Base-by-base conservation (phyloP, 805 yeast genomes). In the Monosporozyma unispora region DNA sequence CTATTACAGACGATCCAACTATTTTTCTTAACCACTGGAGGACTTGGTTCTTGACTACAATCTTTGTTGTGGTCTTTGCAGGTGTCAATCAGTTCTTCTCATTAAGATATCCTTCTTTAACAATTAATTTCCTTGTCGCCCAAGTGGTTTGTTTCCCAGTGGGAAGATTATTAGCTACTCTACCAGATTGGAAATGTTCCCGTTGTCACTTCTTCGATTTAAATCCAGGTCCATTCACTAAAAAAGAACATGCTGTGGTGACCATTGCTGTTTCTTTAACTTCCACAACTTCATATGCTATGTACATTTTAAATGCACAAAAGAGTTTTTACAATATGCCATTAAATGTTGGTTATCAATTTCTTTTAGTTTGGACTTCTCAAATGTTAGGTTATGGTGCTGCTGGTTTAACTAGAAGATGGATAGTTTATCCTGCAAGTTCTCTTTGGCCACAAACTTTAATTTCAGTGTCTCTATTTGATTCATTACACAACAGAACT, bases 341-440 rank as follows among this genome's bases (percentile, higher is more conserved):
- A 51, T 72, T 71, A 47, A 78, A 77, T 37, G 56, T 51, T 6
- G 78, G 80, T 33, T 79, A 75, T 55, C 77, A 75, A 52, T 60
- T 80, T 25, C 59, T 78, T 49, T 66, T 79, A 38, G 73, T 75
- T 38, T 68, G 78, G 61, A 73, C 82, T 19, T 76, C 84, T 38
- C 87, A 82, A 62, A 73, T 76, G 63, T 67, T 82, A 53, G 87
- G 87, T 23, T 80, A 80, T 57, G 84, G 84, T 45, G 69, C 79
- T 38, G 85, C 84, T 46, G 87, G 87, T 16, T 48, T 82, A 46
- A 69, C 78, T 31, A 72, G 83, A 61, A 72, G 77, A 59, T 71
- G 79, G 50, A 72, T 81, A 48, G 81, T 82, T 37, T 75, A 78
- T 54, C 82, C 86, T 11, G 75, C 82, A 12, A 69, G 77, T 37